A percentile compares a stretch with the other conserved stretches of the same genome.
phyloP scores from a whole-genome alignment of 1,139 yeast genomes.

The Taphrina confusa region DNA sequence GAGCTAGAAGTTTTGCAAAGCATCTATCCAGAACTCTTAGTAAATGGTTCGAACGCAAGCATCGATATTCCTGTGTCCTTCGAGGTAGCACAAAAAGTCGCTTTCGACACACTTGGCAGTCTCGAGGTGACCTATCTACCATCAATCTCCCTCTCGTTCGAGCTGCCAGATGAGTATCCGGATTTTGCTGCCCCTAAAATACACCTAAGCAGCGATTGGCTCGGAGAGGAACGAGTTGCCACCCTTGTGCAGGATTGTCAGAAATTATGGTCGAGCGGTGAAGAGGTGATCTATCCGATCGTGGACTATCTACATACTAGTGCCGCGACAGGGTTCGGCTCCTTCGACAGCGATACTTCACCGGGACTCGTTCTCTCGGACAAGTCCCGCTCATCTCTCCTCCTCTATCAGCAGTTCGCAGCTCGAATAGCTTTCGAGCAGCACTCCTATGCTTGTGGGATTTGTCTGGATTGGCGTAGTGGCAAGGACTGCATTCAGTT shows the following conservation, averaged over 20 bases:
- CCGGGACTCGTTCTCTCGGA: not conserved
- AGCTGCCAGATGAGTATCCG: constrained; percentile 27
- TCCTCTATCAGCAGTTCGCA: constrained; percentile 12
- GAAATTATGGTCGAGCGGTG: constrained; percentile 24
- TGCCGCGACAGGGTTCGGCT: constrained; percentile 3
- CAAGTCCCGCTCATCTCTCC: not conserved
- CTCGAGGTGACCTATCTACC: constrained; percentile 26
- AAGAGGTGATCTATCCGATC: constrained; percentile 20
- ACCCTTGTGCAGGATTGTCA: constrained; percentile 2
- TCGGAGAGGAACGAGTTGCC: constrained; percentile 10
- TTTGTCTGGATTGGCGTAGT: constrained; percentile 23
- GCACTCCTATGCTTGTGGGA: constrained; percentile 16
- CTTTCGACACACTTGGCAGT: constrained; percentile 1
- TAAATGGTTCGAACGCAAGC: not conserved
- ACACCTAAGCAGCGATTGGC: constrained; percentile 24
- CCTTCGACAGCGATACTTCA: not conserved
- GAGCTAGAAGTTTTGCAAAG: constrained; percentile 42
- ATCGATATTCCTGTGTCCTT: not conserved
- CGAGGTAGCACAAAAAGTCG: not conserved
- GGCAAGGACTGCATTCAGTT: constrained; percentile 27
- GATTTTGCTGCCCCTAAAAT: constrained; percentile 9
- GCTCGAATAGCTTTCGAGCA: constrained; percentile 3
- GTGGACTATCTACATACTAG: constrained; percentile 11
- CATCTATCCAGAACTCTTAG: constrained; percentile 32
- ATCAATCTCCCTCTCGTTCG: constrained; percentile 6